These are phyloP conservation scores for Colletotrichum tabaci DNA, from an alignment of 2,329 filamentous ascomycete species.

Conservation along the genomic window DNA sequence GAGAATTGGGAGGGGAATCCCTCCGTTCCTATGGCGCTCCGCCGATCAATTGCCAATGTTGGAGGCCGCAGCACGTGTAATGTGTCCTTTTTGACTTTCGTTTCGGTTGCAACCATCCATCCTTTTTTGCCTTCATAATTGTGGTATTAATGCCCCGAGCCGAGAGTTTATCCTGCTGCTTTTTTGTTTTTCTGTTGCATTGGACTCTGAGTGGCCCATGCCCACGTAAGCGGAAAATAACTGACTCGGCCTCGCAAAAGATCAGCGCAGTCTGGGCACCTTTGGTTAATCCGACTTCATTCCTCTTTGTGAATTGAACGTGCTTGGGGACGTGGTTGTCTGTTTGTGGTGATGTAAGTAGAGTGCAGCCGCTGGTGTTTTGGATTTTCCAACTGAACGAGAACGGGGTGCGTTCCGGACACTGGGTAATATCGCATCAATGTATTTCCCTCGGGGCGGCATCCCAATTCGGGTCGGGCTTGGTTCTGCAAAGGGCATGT, in stretches of 20 bases:
- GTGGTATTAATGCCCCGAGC: neutral
- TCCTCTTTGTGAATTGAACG: too few relatives aligned
- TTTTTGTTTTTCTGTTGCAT: neutral
- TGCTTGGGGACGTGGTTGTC: neutral
- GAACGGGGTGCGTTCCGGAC: neutral
- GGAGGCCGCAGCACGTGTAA: neutral
- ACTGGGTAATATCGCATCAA: neutral
- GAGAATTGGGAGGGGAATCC: too few relatives aligned
- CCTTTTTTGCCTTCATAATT: too few relatives aligned
- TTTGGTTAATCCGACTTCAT: conserved; percentile 1
- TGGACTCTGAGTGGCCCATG: neutral
- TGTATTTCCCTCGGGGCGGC: neutral
- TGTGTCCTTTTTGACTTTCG: neutral
- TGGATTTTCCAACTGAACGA: neutral
- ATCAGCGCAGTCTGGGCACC: neutral
- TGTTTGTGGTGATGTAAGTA: too few relatives aligned
- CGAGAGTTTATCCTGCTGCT: conserved; percentile 2
- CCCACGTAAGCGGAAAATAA: neutral
- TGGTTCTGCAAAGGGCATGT: conserved; percentile 1
- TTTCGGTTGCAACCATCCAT: neutral
- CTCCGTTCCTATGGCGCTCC: neutral
- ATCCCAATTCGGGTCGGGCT: neutral
- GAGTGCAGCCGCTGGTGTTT: neutral
- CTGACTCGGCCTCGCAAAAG: neutral
- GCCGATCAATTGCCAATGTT: conserved; percentile 3